Percentiles rank a stretch among this genome's conserved stretches.
phyloP scores from a whole-genome alignment of 768 basidiomycete genomes.

The Phaffia tasmanica region DNA sequence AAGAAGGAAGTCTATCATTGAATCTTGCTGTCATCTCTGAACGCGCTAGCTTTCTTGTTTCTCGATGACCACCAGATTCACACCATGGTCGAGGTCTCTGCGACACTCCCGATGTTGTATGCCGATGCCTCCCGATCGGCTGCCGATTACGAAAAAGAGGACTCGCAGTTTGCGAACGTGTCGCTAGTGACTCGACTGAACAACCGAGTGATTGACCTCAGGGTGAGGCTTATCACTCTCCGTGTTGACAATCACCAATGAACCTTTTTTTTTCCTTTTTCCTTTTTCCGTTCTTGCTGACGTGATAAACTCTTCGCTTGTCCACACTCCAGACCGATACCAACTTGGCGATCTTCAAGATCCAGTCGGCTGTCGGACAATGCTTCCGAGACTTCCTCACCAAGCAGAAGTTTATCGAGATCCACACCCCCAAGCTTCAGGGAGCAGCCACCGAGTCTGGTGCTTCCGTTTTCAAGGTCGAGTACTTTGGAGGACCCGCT shows the following conservation, averaged over 20 bases:
- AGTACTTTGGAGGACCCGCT: conserved; percentile 90
- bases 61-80: conserved; percentile 49
- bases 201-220: conserved; percentile 83
- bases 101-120: conserved; percentile 72
- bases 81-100: conserved; percentile 67
- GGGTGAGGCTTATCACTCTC: conserved; percentile 46
- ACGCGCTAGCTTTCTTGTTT: conserved; percentile 8
- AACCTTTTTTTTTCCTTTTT: not conserved
- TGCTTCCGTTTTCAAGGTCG: conserved; percentile 93
- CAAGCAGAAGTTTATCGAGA: conserved; percentile 70
- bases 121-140: conserved; percentile 87
- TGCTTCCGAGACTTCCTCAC: conserved; percentile 76
- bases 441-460: conserved; percentile 95
- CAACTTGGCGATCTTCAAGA: conserved; percentile 87
- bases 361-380: conserved; percentile 78
- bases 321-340: conserved; percentile 58
- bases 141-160: conserved; percentile 44
- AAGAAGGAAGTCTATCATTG: not conserved
- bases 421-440: conserved; percentile 94
- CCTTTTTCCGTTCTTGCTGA: not conserved
- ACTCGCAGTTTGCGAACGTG: conserved; percentile 50
- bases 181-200: conserved; percentile 87
- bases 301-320: not conserved
- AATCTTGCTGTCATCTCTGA: not conserved
- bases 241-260: not conserved